Evolutionary conservation across 306 rosid species (phyloP), one percentile per base, ranked within the genome.

Genomic region (Arachis stenosperma): DNA sequence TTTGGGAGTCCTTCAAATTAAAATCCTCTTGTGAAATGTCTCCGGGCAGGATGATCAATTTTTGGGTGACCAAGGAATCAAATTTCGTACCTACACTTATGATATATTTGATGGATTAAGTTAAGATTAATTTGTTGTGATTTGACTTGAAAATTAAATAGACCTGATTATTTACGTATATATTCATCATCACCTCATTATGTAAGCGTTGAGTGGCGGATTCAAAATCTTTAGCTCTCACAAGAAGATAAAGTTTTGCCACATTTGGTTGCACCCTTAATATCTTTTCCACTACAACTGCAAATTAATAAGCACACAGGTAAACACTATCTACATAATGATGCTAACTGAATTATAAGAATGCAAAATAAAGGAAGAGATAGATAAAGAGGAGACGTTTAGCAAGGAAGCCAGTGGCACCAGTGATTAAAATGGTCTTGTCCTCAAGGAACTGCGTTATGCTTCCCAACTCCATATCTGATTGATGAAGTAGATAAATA

Each of bases 281-380:
- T 71, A 90, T 64, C 79, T 90, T 93, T 75, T 93, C 98, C 40
- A 83, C 77, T 69, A 93, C 75, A 81, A 90, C 97, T 93, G 83
- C 27, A 22, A 22, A 17, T 17, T 17, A 17, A 17, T 17, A 17
- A 17, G 17, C 17, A 17, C 17, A 17, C 17, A 17, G 0, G 17
- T 17, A 17, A 17, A 17, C 17, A 17, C 17, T 17, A 17, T 17
- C 17, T 17, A 17, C 17, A 17, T 17, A 17, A 17, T 17, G 17
- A 17, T 17, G 17, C 17, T 17, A 17, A 17, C 17, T 17, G 17
- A 17, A 17, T 17, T 17, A 17, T 17, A 17, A 17, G 17, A 17
- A 17, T 17, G 17, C 17, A 17, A 17, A 17, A 22, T 22, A 22
- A 22, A 22, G 27, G 27, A 22, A 44, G 10, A 3, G 7, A 44